phyloP scores from a whole-genome alignment of 2,329 filamentous ascomycete genomes.

The Thelonectria olida region DNA sequence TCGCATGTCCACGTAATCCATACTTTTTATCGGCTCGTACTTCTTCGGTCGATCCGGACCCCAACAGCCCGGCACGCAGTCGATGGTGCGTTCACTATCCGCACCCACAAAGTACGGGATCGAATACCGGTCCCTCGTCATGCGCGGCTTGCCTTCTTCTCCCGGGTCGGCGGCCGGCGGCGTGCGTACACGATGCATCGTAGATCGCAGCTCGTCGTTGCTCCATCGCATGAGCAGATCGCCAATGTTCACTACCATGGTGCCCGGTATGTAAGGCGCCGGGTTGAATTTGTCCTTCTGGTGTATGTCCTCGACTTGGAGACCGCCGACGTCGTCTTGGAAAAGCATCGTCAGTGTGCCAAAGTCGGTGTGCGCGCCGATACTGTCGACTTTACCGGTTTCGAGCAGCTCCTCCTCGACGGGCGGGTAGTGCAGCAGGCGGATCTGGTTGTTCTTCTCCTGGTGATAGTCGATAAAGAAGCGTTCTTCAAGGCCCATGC shows the following conservation, averaged over 20 bases:
- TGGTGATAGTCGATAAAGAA: slow-evolving; percentile 75
- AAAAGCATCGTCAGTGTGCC: slow-evolving; percentile 57
- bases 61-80: slow-evolving; percentile 59
- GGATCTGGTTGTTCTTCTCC: slow-evolving; percentile 65
- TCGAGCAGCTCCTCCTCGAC: slow-evolving; percentile 40
- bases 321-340: slow-evolving; percentile 55
- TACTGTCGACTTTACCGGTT: slow-evolving; percentile 34
- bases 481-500: slow-evolving; percentile 70
- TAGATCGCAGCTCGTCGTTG: slow-evolving; percentile 47
- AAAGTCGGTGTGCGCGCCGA: slow-evolving; percentile 45
- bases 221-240: slow-evolving; percentile 52
- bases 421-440: slow-evolving; percentile 63
- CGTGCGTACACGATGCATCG: slow-evolving; percentile 55
- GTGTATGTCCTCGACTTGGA: slow-evolving; percentile 55
- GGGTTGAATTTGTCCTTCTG: slow-evolving; percentile 47
- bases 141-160: slow-evolving; percentile 41
- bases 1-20: slow-evolving; percentile 42
- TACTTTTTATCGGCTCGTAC: slow-evolving; percentile 54
- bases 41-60: slow-evolving; percentile 54
- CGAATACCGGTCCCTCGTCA: slow-evolving; percentile 63
- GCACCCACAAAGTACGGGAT: slow-evolving; percentile 68
- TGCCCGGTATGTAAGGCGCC: slow-evolving; percentile 40
- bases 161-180: slow-evolving; percentile 28
- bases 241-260: slow-evolving; percentile 51
- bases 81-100: slow-evolving; percentile 57